Conservation (phyloP, 306 rosid genomes). For the Morella rubra region DNA sequence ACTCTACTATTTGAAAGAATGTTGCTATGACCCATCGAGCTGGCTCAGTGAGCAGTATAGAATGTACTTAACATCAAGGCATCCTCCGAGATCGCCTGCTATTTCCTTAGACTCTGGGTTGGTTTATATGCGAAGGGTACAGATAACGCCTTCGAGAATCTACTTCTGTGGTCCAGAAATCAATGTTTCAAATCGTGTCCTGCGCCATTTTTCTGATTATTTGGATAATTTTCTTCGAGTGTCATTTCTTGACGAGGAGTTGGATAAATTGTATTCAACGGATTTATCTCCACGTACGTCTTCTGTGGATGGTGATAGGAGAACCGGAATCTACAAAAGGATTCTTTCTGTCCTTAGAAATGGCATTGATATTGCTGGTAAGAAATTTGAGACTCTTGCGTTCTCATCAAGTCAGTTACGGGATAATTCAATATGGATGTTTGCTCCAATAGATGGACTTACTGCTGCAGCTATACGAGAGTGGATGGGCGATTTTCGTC, state of each 20-base stretch:
- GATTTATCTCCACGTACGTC: constrained; percentile 62
- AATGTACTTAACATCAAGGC: constrained; percentile 30
- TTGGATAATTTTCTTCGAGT: constrained; percentile 71
- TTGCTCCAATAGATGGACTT: constrained; percentile 50
- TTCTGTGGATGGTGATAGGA: constrained; percentile 29
- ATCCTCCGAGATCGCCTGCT: constrained; percentile 44
- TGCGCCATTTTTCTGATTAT: constrained; percentile 43
- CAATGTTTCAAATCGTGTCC: constrained; percentile 83
- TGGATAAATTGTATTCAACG: constrained; percentile 56
- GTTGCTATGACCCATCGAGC: constrained; percentile 61
- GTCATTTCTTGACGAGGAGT: constrained; percentile 90
- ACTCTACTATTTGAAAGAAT: constrained; percentile 50
- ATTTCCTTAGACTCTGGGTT: constrained; percentile 63
- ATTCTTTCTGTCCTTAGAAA: constrained; percentile 58
- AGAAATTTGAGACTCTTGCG: constrained; percentile 81
- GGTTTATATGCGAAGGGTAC: constrained; percentile 71
- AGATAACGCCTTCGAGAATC: constrained; percentile 69
- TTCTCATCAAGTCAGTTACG: constrained; percentile 87
- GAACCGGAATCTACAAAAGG: constrained; percentile 61
- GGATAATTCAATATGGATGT: constrained; percentile 87
- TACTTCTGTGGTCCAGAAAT: constrained; percentile 75
- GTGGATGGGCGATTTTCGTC: constrained; percentile 70
- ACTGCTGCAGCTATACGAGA: constrained; percentile 53
- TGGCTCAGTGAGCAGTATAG: constrained; percentile 60
- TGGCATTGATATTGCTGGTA: constrained; percentile 67